Evolutionary conservation across 192 early-diverging fungal genomes (phyloP), one percentile per base, ranked within the genome.

Genomic region (Diversispora epigaea): DNA sequence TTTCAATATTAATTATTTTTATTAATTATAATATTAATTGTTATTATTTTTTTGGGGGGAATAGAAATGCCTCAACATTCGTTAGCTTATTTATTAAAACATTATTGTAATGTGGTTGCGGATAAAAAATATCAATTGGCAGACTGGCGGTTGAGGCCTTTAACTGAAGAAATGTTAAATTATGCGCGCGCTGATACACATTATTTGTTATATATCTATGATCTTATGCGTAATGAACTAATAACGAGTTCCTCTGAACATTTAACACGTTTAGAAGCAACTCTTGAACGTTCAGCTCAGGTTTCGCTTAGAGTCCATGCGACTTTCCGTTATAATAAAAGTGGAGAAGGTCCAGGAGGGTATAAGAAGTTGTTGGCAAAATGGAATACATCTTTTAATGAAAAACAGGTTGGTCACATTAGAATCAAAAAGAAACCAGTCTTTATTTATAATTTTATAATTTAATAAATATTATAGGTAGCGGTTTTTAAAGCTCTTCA

Each of bases 121-220:
- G 93, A 99, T 81, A 99, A 99, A 76, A 84, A 87, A 77, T 98
- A 93, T 81, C 98, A 99, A 84, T 77, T 94, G 63, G 96, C 96
- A 19, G 98, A 99, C 81, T 99, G 98, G 98, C 83, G 98, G 74
- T 92, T 98, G 69, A 32, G 93, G 19, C 98, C 98, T 6, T 64
- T 99, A 15, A 93, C 98, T 3, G 76, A 78, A 14, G 97, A 98
- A 76, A 96, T 99, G 96, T 63, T 95, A 69, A 79, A 80, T 15
- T 99, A 99, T 80, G 98, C 98, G 0, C 88, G 95, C 14, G 85
- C 88, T 10, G 98, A 99, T 81, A 98, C 98, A 19, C 98, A 99
- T 76, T 99, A 93, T 75, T 85, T 99, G 32, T 85, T 98, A 17
- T 95, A 96, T 77, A 91, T 99, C 39, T 99, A 89, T 77, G 97